Base-by-base conservation (phyloP, 306 rosid species). In the Pueraria montana region DNA sequence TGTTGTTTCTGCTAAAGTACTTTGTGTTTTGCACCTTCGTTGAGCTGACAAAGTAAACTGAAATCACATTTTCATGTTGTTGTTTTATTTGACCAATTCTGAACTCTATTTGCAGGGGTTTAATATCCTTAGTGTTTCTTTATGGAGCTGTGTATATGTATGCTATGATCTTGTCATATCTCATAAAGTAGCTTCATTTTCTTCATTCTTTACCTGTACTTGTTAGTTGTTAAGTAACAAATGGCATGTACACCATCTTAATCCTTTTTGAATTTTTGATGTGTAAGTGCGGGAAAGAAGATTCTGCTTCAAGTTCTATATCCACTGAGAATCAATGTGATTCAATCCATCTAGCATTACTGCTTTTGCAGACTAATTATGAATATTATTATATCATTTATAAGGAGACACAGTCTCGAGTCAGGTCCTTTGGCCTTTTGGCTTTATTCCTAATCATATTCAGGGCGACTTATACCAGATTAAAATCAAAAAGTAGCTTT, bases 121-220 rank as follows among this genome's bases (percentile, higher is more conserved):
- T 91, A 2, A 88, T 91, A 81, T 88, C 95, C n/a, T 81, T 89
- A 68, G 11, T 70, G 43, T 89, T 89, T 83, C 91, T 88, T 40
- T 88, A 91, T 21, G 90, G 85, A 59, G 90, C 93, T 26, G 87
- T 91, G 88, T 91, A 89, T 65, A 88, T 89, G 18, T 90, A 88
- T 73, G 86, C 84, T 73, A 93, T 91, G 38, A 88, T 91, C 58
- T 79, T 91, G 86, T 87, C 93, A 48, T 87, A 68, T 85, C 9
- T 23, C 3, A 59, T 10, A 59, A 62, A 89, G 89, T 83, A 87
- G 16, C 30, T 66, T n/a, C 80, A 23, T 18, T 26, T 26, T 69
- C 20, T 1, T 11, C 40, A 36, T 36, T 6, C 40, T 36, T 36
- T 6, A 36, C 38, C 30, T 23, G 34, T 61, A 6, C 53, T 62